These are phyloP conservation scores for Ogataea trehaloabstinens DNA, from an alignment of 805 yeast genomes.

Conservation along the genomic window DNA sequence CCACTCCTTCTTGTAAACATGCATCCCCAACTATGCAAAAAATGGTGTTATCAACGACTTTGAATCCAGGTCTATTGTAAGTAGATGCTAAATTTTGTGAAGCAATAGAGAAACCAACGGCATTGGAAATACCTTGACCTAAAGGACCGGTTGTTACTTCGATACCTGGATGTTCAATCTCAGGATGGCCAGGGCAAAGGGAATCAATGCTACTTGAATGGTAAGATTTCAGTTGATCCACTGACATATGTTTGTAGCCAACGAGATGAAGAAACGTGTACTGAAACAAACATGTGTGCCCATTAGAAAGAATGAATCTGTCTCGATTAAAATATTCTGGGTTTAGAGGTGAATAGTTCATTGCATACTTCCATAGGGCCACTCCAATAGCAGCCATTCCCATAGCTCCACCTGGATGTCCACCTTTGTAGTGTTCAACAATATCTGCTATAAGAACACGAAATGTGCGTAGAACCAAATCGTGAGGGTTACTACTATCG, in stretches of 20 bases:
- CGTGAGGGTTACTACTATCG: slow-evolving; percentile 20
- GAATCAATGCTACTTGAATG: slow-evolving; percentile 71
- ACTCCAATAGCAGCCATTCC: slow-evolving; percentile 97
- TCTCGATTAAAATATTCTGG: slow-evolving; percentile 94
- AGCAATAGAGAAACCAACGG: slow-evolving; percentile 95
- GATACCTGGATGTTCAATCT: slow-evolving; percentile 84
- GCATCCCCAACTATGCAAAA: slow-evolving; percentile 92
- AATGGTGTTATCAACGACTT: slow-evolving; percentile 70
- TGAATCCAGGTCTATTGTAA: slow-evolving; percentile 82
- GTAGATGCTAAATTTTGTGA: slow-evolving; percentile 88
- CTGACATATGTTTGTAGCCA: slow-evolving; percentile 69
- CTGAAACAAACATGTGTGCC: slow-evolving; percentile 91
- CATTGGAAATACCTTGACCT: slow-evolving; percentile 96
- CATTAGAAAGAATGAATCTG: slow-evolving; percentile 91
- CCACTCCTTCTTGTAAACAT: slow-evolving; percentile 96
- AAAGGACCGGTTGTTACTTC: slow-evolving; percentile 98
- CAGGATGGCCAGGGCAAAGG: slow-evolving; percentile 98
- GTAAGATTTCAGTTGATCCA: slow-evolving; percentile 86
- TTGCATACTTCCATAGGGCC: slow-evolving; percentile 65
- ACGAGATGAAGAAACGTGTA: slow-evolving; percentile 81
- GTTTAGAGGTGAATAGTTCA: slow-evolving; percentile 86
- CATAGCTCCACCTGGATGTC: slow-evolving; percentile 99
- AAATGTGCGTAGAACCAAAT: slow-evolving; percentile 30
- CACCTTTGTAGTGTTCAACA: slow-evolving; percentile 42
- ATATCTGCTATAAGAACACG: slow-evolving; percentile 34